Percentiles rank a stretch among this genome's conserved stretches.
Evolutionary conservation across 768 basidiomycete genomes (phyloP).

Genomic region (Calocera viscosa): DNA sequence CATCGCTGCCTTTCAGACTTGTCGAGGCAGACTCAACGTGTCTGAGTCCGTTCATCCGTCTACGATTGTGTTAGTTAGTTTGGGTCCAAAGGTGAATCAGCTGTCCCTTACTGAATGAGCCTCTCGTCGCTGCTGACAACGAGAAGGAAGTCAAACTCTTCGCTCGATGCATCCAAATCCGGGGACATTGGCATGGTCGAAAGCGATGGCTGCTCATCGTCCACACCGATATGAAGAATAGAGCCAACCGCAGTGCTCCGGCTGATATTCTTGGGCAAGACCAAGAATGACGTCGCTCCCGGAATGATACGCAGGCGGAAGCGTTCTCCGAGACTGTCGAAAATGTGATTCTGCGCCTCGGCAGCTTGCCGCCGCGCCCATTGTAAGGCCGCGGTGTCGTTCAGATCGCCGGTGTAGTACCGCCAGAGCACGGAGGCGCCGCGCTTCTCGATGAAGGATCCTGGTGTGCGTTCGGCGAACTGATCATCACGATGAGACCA

Average conservation of each 20-base stretch:
- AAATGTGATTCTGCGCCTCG: conserved; percentile 86
- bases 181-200: conserved; percentile 30
- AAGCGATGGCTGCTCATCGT: conserved; percentile 29
- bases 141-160: conserved; percentile 44
- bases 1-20: background rate
- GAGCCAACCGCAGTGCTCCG: conserved; percentile 72
- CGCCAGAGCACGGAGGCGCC: conserved; percentile 75
- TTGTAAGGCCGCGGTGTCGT: conserved; percentile 42
- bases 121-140: conserved; percentile 68
- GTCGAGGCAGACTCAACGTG: background rate
- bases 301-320: conserved; percentile 58
- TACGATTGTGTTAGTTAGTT: too few species aligned
- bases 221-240: conserved; percentile 56
- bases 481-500: conserved; percentile 23
- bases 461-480: conserved; percentile 84
- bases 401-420: conserved; percentile 49
- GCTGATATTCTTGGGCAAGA: conserved; percentile 70
- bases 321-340: conserved; percentile 43
- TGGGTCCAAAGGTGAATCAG: too few species aligned
- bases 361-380: conserved; percentile 83
- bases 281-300: conserved; percentile 64
- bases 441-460: conserved; percentile 71
- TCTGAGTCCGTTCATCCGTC: background rate
- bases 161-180: conserved; percentile 27
- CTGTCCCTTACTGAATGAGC: conserved; percentile 39